Conservation (phyloP, 345 rosid species). For the Citrus sp. region DNA sequence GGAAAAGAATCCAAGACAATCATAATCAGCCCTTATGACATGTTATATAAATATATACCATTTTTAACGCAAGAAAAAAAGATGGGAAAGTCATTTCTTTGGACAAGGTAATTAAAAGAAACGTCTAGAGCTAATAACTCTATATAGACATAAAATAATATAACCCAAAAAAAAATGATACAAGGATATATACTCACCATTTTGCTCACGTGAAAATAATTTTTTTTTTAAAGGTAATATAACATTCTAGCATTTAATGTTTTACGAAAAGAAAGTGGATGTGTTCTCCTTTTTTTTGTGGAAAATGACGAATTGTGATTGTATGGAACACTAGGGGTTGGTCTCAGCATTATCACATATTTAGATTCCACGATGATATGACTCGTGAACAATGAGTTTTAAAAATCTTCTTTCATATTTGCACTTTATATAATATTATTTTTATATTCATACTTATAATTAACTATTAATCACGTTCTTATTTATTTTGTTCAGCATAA, state of each 20-base stretch:
- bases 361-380: not conserved
- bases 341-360: conserved; percentile 9
- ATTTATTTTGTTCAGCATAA: too few species aligned
- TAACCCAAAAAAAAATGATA: not conserved
- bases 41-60: not conserved
- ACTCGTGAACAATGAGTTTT: not conserved
- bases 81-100: not conserved
- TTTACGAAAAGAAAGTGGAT: conserved; percentile 17
- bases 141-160: not conserved
- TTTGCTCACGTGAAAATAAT: conserved; percentile 21
- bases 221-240: not conserved
- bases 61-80: not conserved
- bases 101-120: not conserved
- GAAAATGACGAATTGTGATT: conserved; percentile 26
- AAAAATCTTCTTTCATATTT: too few species aligned
- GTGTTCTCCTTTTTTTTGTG: conserved; percentile 21
- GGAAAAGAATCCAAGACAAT: not conserved
- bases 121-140: not conserved
- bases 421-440: too few species aligned
- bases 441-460: too few species aligned
- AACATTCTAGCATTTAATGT: conserved; percentile 7
- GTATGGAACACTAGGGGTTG: not conserved
- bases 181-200: not conserved
- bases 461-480: too few species aligned
- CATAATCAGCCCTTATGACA: not conserved